These are phyloP conservation scores for Amanita pallidorosea DNA, from an alignment of 768 basidiomycete genomes.

Conservation along the genomic window DNA sequence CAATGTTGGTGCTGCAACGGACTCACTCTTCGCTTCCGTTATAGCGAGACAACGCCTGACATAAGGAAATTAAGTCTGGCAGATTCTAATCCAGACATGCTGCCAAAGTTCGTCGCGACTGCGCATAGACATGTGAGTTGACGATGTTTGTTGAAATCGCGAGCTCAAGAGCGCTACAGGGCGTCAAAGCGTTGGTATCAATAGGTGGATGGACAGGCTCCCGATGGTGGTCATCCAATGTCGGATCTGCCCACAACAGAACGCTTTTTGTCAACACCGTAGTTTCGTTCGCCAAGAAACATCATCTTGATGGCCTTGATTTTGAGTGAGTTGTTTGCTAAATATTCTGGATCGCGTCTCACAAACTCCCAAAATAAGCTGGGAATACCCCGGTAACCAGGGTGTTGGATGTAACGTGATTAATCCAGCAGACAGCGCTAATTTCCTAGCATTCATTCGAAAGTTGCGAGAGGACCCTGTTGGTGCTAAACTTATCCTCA, in stretches of 20 bases:
- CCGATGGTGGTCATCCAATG: constrained; percentile 48
- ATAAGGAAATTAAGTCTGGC: constrained; percentile 22
- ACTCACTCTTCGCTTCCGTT: background rate
- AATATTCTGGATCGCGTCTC: background rate
- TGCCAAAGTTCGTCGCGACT: constrained; percentile 46
- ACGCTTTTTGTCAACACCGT: constrained; percentile 56
- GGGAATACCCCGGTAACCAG: constrained; percentile 73
- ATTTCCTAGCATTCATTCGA: constrained; percentile 74
- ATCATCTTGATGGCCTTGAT: constrained; percentile 50
- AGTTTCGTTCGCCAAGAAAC: constrained; percentile 35
- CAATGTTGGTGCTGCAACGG: background rate
- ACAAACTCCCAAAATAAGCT: constrained; percentile 30
- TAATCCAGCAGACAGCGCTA: constrained; percentile 49
- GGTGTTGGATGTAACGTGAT: constrained; percentile 69
- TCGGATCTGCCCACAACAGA: constrained; percentile 47
- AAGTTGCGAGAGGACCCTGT: constrained; percentile 50
- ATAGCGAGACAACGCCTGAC: constrained; percentile 27
- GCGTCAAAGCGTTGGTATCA: constrained; percentile 45
- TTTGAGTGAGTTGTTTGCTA: constrained; percentile 27
- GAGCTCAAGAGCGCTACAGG: constrained; percentile 21
- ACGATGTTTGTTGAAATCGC: background rate
- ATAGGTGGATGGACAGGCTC: constrained; percentile 70
- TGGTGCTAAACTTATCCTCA: constrained; percentile 46
- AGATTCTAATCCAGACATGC: constrained; percentile 34
- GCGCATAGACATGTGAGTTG: constrained; percentile 30